Base-by-base conservation (phyloP, 805 yeast genomes). In the Yarrowia osloensis region DNA sequence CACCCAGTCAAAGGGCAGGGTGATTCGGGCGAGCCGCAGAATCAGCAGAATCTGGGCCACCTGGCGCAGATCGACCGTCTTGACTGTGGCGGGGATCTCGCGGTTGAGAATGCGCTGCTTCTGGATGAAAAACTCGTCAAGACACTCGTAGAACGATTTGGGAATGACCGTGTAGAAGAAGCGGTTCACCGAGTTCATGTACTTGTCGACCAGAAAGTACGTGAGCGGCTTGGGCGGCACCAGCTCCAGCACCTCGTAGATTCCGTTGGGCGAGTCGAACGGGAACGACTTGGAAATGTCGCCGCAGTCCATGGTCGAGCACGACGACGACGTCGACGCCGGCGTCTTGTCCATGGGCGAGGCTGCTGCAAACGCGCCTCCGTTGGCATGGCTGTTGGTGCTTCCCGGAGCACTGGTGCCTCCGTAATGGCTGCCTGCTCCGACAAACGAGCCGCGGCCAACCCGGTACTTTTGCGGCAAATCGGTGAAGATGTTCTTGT, bases 81-180 rank as follows among this genome's bases (percentile, higher is more conserved):
- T 44, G 29, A 33, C 29, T 1, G 66, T 61, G 22, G 54, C 54
- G 1, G 66, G 54, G 22, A 61, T 46, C 66, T 61, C 54, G 9
- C 66, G 42, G 66, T 46, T 61, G 19, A 31, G 52, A 26, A 61
- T 61, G 9, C 66, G 52, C 54, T 46, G 54, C 21, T 44, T 61
- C 66, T 61, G 66, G 33, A 44, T 22, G 54, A 61, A 61, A 46
- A 61, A 61, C 54, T 44, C 54, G 33, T 61, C 66, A 17, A 61
- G 33, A 13, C 44, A 33, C 44, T 61, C 66, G 44, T 61, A 61
- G 42, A 61, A 61, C 19, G 54, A 31, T 26, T 61, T 61, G 39
- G 66, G 66, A n/a, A 61, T 61, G n/a, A 61, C 54, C n/a, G 66
- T 46, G 55, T 61, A 61, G 44, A 61, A 61, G 33, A 61, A 61